These are phyloP conservation scores for Cryptococcus depauperatus DNA, from an alignment of 1,284 basidiomycete genomes.

Conservation along the genomic window DNA sequence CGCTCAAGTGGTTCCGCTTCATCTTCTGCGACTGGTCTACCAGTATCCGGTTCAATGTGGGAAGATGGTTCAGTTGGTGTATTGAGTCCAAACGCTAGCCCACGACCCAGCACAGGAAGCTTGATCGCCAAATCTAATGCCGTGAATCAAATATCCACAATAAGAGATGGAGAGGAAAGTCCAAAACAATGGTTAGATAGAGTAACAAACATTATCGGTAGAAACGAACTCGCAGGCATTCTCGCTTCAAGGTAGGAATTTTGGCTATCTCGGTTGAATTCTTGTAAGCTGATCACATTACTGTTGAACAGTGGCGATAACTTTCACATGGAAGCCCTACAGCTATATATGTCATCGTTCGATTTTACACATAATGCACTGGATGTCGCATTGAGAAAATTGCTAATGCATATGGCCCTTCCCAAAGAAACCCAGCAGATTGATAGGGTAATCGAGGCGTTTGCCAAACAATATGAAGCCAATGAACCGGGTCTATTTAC, in stretches of 20 bases:
- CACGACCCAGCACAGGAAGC: conserved; percentile 26
- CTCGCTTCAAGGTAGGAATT: conserved; percentile 64
- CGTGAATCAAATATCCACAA: conserved; percentile 11
- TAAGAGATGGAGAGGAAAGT: conserved; percentile 52
- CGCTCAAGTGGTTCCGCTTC: conserved; percentile 30
- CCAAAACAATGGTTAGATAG: conserved; percentile 62
- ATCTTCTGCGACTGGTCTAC: conserved; percentile 9
- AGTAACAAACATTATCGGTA: conserved; percentile 57
- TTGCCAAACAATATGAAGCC: conserved; percentile 72
- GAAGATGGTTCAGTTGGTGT: conserved; percentile 14
- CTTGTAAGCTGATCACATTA: neutral
- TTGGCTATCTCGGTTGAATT: neutral
- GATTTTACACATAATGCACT: conserved; percentile 70
- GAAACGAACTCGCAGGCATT: conserved; percentile 66
- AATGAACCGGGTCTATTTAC: conserved; percentile 79
- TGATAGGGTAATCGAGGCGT: conserved; percentile 92
- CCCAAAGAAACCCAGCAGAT: conserved; percentile 98
- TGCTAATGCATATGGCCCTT: conserved; percentile 85
- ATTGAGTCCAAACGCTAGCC: conserved; percentile 20
- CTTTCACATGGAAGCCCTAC: conserved; percentile 65
- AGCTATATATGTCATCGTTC: conserved; percentile 67
- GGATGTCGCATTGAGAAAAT: conserved; percentile 81
- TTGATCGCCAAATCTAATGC: conserved; percentile 7
- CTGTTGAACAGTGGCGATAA: conserved; percentile 55
- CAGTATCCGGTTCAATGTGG: conserved; percentile 5